These are phyloP conservation scores for Leccinellum albellum DNA, from an alignment of 768 basidiomycete genomes.

Conservation along the genomic window DNA sequence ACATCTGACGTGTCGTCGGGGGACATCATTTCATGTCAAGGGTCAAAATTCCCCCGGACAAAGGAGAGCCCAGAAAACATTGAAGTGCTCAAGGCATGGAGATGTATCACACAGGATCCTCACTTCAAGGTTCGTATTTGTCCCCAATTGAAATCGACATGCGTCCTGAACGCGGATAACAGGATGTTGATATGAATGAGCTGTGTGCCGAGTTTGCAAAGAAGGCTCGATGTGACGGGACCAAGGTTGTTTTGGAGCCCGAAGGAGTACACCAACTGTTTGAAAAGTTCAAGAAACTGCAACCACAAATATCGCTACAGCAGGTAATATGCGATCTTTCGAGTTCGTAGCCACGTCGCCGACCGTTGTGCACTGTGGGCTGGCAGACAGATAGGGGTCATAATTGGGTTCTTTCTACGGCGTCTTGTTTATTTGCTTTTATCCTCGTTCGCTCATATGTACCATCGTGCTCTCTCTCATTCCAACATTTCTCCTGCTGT, in stretches of 20 bases:
- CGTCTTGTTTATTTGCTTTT: conserved; percentile 18
- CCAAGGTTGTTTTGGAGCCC: conserved; percentile 71
- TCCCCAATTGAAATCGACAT: not conserved
- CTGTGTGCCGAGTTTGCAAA: conserved; percentile 74
- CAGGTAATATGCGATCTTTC: conserved; percentile 6
- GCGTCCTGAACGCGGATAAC: not conserved
- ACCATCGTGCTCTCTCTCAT: conserved; percentile 6
- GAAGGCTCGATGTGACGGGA: conserved; percentile 83
- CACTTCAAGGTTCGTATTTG: conserved; percentile 61
- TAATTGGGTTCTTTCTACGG: conserved; percentile 1
- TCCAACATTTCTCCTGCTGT: not conserved
- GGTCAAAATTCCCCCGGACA: conserved; percentile 66
- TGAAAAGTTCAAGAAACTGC: conserved; percentile 36
- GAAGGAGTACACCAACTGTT: conserved; percentile 42
- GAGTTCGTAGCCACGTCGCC: conserved; percentile 10
- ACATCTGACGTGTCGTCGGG: conserved; percentile 42
- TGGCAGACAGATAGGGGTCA: not conserved
- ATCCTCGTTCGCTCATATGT: conserved; percentile 15
- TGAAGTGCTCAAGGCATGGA: conserved; percentile 77
- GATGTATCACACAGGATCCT: conserved; percentile 69
- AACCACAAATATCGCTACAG: conserved; percentile 9
- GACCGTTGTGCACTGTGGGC: too few species aligned
- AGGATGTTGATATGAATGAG: conserved; percentile 77
- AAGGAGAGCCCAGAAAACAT: conserved; percentile 68
- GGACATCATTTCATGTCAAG: conserved; percentile 61